Percentiles rank a stretch among this genome's conserved stretches.
phyloP scores from a whole-genome alignment of 2,329 filamentous ascomycete genomes.

The Microdochium nivale region DNA sequence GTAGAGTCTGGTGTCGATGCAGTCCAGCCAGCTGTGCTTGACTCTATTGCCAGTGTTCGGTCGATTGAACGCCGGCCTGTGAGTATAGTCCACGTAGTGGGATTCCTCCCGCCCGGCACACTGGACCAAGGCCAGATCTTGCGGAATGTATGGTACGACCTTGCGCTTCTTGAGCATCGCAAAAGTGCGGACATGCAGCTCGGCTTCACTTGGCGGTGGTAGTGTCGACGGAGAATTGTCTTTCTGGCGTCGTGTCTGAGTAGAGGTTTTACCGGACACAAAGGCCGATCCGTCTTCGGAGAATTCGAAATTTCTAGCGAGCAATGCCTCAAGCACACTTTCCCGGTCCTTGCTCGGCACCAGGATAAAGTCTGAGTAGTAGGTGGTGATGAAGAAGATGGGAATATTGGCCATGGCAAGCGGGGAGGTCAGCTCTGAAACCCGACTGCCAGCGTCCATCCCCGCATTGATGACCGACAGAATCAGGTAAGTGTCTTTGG shows the following conservation, averaged over 20 bases:
- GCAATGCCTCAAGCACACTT: slow-evolving; percentile 67
- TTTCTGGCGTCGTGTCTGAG: slow-evolving; percentile 19
- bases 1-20: slow-evolving; percentile 55
- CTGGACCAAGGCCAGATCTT: slow-evolving; percentile 64
- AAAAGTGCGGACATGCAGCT: slow-evolving; percentile 79
- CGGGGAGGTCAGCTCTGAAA: slow-evolving; percentile 85
- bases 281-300: slow-evolving; percentile 63
- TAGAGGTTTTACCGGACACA: slow-evolving; percentile 44
- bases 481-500: slow-evolving; percentile 74
- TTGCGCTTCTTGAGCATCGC: slow-evolving; percentile 68
- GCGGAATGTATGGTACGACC: slow-evolving; percentile 65
- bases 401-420: slow-evolving; percentile 87
- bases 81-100: slow-evolving; percentile 27
- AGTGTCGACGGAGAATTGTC: slow-evolving; percentile 55
- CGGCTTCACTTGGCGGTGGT: slow-evolving; percentile 66
- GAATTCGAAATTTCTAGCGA: slow-evolving; percentile 76
- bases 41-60: slow-evolving; percentile 8
- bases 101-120: slow-evolving; percentile 60
- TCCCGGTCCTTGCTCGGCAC: slow-evolving; percentile 68
- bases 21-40: slow-evolving; percentile 44
- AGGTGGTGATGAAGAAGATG: slow-evolving; percentile 98
- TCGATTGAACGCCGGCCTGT: slow-evolving; percentile 23
- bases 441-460: slow-evolving; percentile 82
- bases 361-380: slow-evolving; percentile 95
- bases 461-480: slow-evolving; percentile 87